Percentiles rank a stretch among this genome's conserved stretches.
Evolutionary conservation across 1,139 yeast species (phyloP).

Genomic region (Suzukiozyma palmioleophila): DNA sequence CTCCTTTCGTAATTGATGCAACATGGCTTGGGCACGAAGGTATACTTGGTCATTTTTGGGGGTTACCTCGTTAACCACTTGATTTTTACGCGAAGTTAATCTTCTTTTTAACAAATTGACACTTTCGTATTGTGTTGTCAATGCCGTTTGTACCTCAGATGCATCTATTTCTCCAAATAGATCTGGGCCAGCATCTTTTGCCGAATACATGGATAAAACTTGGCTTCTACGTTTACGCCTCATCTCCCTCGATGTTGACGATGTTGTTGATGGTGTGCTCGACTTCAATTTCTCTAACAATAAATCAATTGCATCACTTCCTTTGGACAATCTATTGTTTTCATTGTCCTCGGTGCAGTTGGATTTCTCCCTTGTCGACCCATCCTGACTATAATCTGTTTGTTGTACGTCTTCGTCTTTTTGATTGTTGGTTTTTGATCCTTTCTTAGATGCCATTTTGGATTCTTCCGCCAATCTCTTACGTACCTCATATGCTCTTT

Average conservation of each 20-base stretch:
- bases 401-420: conserved; percentile 10
- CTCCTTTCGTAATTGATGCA: conserved; percentile 26
- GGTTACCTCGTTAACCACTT: conserved; percentile 10
- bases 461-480: conserved; percentile 32
- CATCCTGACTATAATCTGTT: conserved; percentile 10
- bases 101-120: conserved; percentile 36
- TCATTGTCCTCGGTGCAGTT: conserved; percentile 14
- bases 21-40: conserved; percentile 42
- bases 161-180: neutral
- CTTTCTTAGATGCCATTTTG: conserved; percentile 8
- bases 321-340: conserved; percentile 6
- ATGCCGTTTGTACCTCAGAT: neutral
- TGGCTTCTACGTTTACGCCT: conserved; percentile 26
- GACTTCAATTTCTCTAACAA: conserved; percentile 36
- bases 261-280: conserved; percentile 19
- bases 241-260: conserved; percentile 18
- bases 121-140: conserved; percentile 32
- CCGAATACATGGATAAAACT: conserved; percentile 34
- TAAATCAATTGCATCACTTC: conserved; percentile 28
- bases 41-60: conserved; percentile 24
- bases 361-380: conserved; percentile 9
- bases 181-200: neutral
- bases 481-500: conserved; percentile 34
- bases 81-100: conserved; percentile 31
- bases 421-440: conserved; percentile 8